Evolutionary conservation across 73 alveolate genomes (phyloP).

Genomic region (Tetrahymena malaccensis): DNA sequence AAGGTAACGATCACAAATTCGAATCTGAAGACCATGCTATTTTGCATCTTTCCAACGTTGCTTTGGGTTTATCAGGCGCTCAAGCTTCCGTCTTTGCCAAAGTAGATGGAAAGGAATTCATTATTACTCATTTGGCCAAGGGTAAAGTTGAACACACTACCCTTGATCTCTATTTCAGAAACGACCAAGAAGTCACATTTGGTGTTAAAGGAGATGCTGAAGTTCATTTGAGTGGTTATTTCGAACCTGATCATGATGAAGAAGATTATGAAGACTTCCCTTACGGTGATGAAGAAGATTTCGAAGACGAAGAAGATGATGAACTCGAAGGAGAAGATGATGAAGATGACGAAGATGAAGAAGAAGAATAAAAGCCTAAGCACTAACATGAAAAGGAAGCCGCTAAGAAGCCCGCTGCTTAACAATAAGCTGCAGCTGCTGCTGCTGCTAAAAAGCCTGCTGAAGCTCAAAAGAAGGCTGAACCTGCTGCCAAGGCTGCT

Average conservation of each 20-base stretch:
- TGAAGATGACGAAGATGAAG: constrained; percentile 50
- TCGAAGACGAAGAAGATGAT: constrained; percentile 10
- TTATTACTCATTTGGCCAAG: constrained; percentile 29
- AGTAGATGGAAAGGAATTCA: constrained; percentile 44
- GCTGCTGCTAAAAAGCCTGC: constrained; percentile 4
- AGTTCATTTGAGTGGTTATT: constrained; percentile 58
- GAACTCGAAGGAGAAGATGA: constrained; percentile 56
- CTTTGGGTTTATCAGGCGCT: constrained; percentile 41
- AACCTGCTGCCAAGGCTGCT: constrained; percentile 23
- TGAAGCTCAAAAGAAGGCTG: neutral
- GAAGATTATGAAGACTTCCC: constrained; percentile 12
- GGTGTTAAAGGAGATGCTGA: constrained; percentile 47
- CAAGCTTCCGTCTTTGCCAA: constrained; percentile 43
- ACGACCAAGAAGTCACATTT: constrained; percentile 44
- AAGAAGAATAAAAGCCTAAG: constrained; percentile 4
- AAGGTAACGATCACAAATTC: constrained; percentile 56
- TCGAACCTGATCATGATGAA: constrained; percentile 53
- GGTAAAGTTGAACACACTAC: constrained; percentile 38
- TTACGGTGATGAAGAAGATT: constrained; percentile 14
- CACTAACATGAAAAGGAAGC: constrained; percentile 18
- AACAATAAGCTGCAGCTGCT: neutral
- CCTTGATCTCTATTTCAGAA: constrained; percentile 57
- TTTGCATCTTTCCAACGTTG: constrained; percentile 54
- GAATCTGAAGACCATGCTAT: constrained; percentile 50
- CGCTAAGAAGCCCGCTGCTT: neutral